phyloP scores from a whole-genome alignment of 805 yeast species.

The Candida mattraensis region DNA sequence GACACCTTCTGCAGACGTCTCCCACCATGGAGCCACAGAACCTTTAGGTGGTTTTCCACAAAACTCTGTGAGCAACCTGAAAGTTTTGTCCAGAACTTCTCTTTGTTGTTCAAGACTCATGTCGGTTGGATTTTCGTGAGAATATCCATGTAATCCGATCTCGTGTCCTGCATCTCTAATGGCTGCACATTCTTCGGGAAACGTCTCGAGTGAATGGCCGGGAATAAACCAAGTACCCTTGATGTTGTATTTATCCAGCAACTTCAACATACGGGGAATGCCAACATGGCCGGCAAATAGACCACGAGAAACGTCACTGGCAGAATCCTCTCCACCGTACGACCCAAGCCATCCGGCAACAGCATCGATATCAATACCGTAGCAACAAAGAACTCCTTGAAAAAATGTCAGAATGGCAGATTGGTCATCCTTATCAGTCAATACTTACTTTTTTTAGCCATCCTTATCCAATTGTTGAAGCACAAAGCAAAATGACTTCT shows the following conservation, averaged over 20 bases:
- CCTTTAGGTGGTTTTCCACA: slow-evolving; percentile 38
- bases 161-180: slow-evolving; percentile 38
- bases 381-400: slow-evolving; percentile 35
- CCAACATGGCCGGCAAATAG: slow-evolving; percentile 39
- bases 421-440: no score
- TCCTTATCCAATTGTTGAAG: slow-evolving; percentile 1
- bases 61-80: slow-evolving; percentile 33
- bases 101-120: slow-evolving; percentile 37
- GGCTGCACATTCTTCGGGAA: slow-evolving; percentile 37
- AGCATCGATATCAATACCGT: slow-evolving; percentile 40
- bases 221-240: slow-evolving; percentile 41
- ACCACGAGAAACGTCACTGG: slow-evolving; percentile 38
- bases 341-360: slow-evolving; percentile 41
- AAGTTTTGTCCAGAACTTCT: slow-evolving; percentile 36
- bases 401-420: no score
- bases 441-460: slow-evolving; percentile 8
- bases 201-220: slow-evolving; percentile 40
- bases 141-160: slow-evolving; percentile 38
- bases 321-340: slow-evolving; percentile 38
- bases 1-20: slow-evolving; percentile 35
- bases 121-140: slow-evolving; percentile 38
- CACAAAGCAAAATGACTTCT: no score
- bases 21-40: slow-evolving; percentile 41
- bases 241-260: slow-evolving; percentile 35
- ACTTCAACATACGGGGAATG: slow-evolving; percentile 34